Conservation (phyloP, 2,329 filamentous ascomycete species). For the Alternaria ethzedia region DNA sequence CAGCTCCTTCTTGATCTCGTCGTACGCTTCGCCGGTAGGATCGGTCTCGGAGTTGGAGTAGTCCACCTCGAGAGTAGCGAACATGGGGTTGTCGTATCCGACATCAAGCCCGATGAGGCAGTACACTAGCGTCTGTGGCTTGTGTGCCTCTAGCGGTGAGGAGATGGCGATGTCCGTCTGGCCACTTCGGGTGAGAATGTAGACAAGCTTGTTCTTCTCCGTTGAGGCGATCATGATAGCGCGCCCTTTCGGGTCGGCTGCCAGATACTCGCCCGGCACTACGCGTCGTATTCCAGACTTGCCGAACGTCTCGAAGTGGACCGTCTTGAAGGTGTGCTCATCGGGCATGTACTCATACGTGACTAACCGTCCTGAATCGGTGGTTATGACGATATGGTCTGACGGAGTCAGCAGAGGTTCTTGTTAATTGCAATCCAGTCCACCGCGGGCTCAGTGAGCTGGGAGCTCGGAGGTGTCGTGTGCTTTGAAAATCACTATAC, state of each 20-base stretch:
- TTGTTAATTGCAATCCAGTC: constrained; percentile 37
- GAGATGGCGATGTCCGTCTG: constrained; percentile 96
- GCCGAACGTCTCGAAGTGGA: constrained; percentile 97
- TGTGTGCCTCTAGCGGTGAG: constrained; percentile 94
- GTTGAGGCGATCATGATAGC: constrained; percentile 92
- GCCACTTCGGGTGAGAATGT: constrained; percentile 93
- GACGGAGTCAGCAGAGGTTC: constrained; percentile 44
- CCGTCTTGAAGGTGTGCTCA: constrained; percentile 83
- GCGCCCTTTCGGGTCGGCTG: constrained; percentile 92
- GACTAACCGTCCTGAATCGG: constrained; percentile 93
- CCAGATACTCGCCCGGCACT: constrained; percentile 93
- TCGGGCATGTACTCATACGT: constrained; percentile 90
- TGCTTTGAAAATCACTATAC: constrained; percentile 58
- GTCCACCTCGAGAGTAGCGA: constrained; percentile 92
- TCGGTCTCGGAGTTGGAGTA: constrained; percentile 93
- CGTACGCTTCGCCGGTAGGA: constrained; percentile 79
- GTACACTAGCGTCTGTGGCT: constrained; percentile 87
- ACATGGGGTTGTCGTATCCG: constrained; percentile 95
- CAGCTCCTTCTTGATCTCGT: constrained; percentile 84
- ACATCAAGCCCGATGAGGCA: constrained; percentile 89
- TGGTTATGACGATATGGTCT: constrained; percentile 97
- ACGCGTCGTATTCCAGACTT: constrained; percentile 95
- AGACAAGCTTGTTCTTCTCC: constrained; percentile 99
- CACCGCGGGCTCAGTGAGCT: constrained; percentile 33
- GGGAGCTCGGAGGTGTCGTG: constrained; percentile 33